These are phyloP conservation scores for Ottelia alismoides DNA, from an alignment of 106 monocot species.

Conservation along the genomic window DNA sequence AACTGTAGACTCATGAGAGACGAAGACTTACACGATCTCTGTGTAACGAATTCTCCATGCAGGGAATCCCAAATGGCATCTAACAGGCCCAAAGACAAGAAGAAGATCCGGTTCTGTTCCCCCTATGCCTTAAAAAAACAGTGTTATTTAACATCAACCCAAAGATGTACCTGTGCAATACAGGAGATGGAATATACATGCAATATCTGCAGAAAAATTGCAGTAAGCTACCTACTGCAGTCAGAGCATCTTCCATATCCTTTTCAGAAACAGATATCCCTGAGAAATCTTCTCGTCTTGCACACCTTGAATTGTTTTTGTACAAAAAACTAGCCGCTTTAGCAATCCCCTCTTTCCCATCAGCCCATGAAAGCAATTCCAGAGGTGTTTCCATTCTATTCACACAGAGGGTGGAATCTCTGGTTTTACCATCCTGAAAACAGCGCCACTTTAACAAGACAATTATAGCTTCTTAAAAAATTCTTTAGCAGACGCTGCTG, in stretches of 20 bases:
- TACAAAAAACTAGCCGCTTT: conserved; percentile 63
- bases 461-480: not conserved
- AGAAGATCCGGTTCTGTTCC: conserved; percentile 75
- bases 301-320: conserved; percentile 6
- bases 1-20: too few relatives aligned
- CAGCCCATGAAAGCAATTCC: conserved; percentile 50
- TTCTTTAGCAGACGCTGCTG: not conserved
- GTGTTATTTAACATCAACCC: not conserved
- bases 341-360: conserved; percentile 56
- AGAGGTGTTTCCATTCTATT: conserved; percentile 21
- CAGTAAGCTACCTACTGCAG: conserved; percentile 40
- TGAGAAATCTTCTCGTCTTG: too few relatives aligned
- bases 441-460: not conserved
- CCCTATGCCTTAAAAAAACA: conserved; percentile 35
- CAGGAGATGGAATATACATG: not conserved
- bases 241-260: conserved; percentile 52
- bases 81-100: conserved; percentile 65
- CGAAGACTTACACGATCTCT: conserved; percentile 88
- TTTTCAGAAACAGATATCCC: conserved; percentile 40
- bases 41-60: conserved; percentile 88
- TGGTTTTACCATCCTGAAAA: conserved; percentile 25
- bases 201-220: not conserved
- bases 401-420: conserved; percentile 6
- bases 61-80: conserved; percentile 89
- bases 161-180: not conserved